phyloP scores from a whole-genome alignment of 208 protist species.

The Crithidia thermophila region DNA sequence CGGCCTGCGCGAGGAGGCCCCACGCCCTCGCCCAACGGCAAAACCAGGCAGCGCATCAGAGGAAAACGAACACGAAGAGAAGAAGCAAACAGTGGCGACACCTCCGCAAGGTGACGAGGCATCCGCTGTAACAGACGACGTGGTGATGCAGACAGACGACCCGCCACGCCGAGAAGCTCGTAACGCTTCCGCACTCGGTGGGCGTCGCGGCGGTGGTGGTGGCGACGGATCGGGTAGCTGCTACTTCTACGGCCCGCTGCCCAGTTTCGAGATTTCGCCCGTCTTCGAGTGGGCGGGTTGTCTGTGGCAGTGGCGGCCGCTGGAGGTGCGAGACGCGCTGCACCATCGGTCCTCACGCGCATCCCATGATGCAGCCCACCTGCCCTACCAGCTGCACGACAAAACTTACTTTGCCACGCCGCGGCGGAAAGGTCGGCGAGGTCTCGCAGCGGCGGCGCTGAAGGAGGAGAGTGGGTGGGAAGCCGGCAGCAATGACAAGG shows the following conservation, averaged over 20 bases:
- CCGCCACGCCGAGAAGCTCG: neutral
- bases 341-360: no score
- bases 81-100: neutral
- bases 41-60: neutral
- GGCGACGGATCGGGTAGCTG: neutral
- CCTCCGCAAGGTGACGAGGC: neutral
- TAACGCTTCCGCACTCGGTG: neutral
- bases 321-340: slow-evolving; percentile 14
- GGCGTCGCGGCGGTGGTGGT: neutral
- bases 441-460: neutral
- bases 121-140: neutral
- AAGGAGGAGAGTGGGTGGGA: neutral
- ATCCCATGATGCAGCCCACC: no score
- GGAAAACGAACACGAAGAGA: neutral
- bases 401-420: no score
- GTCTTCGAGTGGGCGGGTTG: slow-evolving; percentile 48
- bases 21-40: no score
- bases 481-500: neutral
- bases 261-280: slow-evolving; percentile 41
- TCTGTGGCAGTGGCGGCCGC: slow-evolving; percentile 78
- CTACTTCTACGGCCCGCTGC: slow-evolving; percentile 19
- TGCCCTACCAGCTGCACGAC: no score
- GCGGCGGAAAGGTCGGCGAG: neutral
- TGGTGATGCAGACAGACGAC: neutral
- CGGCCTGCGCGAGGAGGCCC: neutral